Base-by-base conservation (phyloP, 768 basidiomycete genomes). In the Leccinum longicurvipes region DNA sequence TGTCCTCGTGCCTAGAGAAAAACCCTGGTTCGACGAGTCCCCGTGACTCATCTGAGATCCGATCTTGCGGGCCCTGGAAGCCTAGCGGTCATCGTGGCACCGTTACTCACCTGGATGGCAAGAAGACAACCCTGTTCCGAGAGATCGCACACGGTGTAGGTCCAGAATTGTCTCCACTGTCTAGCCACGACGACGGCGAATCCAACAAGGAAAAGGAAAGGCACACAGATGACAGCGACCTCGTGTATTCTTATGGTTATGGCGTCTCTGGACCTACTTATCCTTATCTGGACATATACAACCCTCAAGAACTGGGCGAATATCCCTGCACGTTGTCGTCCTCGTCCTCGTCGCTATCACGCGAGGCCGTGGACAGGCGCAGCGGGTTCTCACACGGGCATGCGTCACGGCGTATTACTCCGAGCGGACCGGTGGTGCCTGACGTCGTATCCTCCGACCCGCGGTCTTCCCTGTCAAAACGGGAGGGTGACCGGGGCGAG, bases 251-350 rank as follows among this genome's bases (percentile, higher is more conserved):
- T 10, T 71, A 71, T 32, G 71, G 69, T 9, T 70, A 70, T 27
- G 69, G 69, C 1, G 66, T 59, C 24, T 51, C 62, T 3, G 61
- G 58, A 25, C 56, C 62, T 21, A 55, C 63, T 4, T 71, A 71
- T 58, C 69, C 69, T 49, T 71, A 71, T 63, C 61, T 70, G 47
- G 70, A 72, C 49, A 51, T 61, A 56, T 70, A 72, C 51, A 70
- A 70, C 19, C 62, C 68, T 17, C 58, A 48, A 42, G 45, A 53
- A 24, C 47, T 36, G 21, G 45, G 49, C 3, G 21, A 45, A 34
- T 47, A 49, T 7, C 3, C 19, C 39, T 19, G 39, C 39, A 41
- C 39, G 39, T 11, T 41, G n/a, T 39, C 36, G 36, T 41, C 39
- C 39, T n/a, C 19, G 39, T 11, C 39, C 39, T n/a, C 39, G 39